A percentile compares a stretch with the other conserved stretches of the same genome.
These are phyloP conservation scores for Guyanaporus albipodus DNA, from an alignment of 768 basidiomycete genomes.

Conservation along the genomic window DNA sequence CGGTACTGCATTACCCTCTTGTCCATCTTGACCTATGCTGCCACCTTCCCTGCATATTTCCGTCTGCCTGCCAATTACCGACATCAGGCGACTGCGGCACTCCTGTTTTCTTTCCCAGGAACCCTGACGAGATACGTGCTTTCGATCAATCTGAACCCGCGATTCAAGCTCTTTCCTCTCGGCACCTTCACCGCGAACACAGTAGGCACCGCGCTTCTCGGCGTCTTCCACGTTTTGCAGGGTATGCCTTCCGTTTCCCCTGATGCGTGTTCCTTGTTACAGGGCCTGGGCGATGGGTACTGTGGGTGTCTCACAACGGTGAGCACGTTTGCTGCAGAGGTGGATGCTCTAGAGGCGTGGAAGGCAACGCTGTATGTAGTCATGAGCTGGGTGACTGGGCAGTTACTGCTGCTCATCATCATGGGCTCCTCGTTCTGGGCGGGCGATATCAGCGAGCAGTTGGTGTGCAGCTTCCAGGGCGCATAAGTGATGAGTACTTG, in stretches of 20 bases:
- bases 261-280: conserved; percentile 65
- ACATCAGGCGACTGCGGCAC: conserved; percentile 77
- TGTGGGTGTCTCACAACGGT: conserved; percentile 95
- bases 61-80: conserved; percentile 65
- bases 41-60: conserved; percentile 77
- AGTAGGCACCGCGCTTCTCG: conserved; percentile 79
- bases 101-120: conserved; percentile 88
- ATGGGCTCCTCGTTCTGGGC: conserved; percentile 64
- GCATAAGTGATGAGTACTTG: conserved; percentile 3
- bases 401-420: conserved; percentile 66
- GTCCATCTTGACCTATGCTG: conserved; percentile 65
- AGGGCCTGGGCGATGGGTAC: conserved; percentile 86
- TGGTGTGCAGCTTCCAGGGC: conserved; percentile 49
- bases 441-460: conserved; percentile 41
- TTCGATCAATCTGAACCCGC: conserved; percentile 66
- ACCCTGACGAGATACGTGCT: conserved; percentile 80
- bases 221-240: conserved; percentile 68
- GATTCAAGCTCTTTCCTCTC: conserved; percentile 58
- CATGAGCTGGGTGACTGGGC: conserved; percentile 65
- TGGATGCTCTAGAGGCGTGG: conserved; percentile 50
- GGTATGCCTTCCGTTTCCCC: conserved; percentile 41
- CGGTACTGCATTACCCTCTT: conserved; percentile 51
- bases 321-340: conserved; percentile 87
- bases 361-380: conserved; percentile 66
- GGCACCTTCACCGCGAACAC: conserved; percentile 78